Percentiles rank a stretch among this genome's conserved stretches.
phyloP scores from a whole-genome alignment of 2,329 filamentous ascomycete genomes.

The Pyricularia pennisetigena region DNA sequence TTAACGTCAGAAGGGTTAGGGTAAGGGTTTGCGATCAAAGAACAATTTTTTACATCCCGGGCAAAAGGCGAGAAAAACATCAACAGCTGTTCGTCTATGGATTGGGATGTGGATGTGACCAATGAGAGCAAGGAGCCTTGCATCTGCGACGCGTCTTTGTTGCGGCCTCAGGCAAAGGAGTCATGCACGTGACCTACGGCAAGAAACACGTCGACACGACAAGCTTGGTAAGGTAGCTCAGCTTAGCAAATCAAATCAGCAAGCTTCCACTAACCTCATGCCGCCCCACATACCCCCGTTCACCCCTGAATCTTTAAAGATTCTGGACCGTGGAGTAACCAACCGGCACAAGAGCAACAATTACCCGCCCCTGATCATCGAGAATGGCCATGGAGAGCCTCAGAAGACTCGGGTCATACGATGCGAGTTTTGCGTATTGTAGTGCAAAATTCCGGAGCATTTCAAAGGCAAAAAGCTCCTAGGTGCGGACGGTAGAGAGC shows the following conservation, averaged over 20 bases:
- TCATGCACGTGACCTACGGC: background rate
- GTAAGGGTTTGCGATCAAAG: background rate
- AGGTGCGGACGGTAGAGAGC: background rate
- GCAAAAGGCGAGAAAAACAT: background rate
- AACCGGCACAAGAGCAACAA: background rate
- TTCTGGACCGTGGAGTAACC: background rate
- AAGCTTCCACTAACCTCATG: too few species aligned
- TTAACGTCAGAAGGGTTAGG: background rate
- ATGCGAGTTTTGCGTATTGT: background rate
- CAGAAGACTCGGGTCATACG: background rate
- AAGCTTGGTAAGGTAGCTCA: background rate
- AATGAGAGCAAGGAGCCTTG: background rate
- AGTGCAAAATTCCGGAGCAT: background rate
- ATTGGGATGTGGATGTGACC: background rate
- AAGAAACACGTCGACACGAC: background rate
- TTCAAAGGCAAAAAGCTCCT: background rate
- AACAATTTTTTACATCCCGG: background rate
- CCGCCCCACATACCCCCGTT: background rate
- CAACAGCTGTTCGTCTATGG: background rate
- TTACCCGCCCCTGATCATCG: background rate
- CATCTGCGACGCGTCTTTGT: background rate
- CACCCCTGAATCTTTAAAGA: background rate
- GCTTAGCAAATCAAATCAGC: background rate
- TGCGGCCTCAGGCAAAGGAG: background rate
- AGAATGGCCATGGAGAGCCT: background rate